These are phyloP conservation scores for Penicillium canariense DNA, from an alignment of 495 filamentous ascomycete genomes.

Conservation along the genomic window DNA sequence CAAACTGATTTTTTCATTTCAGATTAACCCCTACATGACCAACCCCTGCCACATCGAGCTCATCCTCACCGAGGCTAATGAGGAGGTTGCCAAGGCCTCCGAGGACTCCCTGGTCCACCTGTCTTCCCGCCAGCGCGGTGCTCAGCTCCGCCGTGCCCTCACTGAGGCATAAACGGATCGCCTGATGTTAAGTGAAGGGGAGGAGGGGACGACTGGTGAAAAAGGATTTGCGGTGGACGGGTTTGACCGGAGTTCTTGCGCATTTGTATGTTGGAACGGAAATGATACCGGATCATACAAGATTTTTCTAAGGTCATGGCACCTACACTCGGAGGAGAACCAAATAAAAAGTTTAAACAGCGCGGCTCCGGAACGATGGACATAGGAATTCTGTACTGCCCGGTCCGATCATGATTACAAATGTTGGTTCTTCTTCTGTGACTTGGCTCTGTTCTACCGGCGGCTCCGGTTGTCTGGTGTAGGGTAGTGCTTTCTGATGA, in stretches of 20 bases:
- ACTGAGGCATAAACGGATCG: conserved; percentile 64
- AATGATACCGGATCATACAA: conserved; percentile 46
- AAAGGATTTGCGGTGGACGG: conserved; percentile 31
- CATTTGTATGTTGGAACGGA: conserved; percentile 37
- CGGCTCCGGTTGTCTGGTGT: no score
- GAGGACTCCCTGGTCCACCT: conserved; percentile 59
- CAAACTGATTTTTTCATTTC: conserved; percentile 11
- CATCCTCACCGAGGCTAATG: conserved; percentile 94
- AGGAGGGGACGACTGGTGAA: conserved; percentile 27
- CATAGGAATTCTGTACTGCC: conserved; percentile 29
- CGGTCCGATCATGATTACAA: conserved; percentile 32
- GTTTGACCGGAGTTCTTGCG: conserved; percentile 31
- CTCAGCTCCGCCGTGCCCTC: conserved; percentile 74
- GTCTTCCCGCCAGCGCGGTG: conserved; percentile 84
- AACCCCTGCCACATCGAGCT: conserved; percentile 99
- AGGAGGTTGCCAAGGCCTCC: conserved; percentile 70
- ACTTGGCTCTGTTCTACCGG: neutral
- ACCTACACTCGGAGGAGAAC: conserved; percentile 31
- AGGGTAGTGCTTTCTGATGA: neutral
- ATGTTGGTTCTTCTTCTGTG: conserved; percentile 29
- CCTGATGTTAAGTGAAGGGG: conserved; percentile 2
- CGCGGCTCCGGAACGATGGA: conserved; percentile 28
- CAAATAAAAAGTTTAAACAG: conserved; percentile 39
- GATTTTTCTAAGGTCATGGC: conserved; percentile 33
- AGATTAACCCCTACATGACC: conserved; percentile 99